A percentile compares a stretch with the other conserved stretches of the same genome.
Evolutionary conservation across 768 basidiomycete genomes (phyloP).

Genomic region (Suillus hirtellus): DNA sequence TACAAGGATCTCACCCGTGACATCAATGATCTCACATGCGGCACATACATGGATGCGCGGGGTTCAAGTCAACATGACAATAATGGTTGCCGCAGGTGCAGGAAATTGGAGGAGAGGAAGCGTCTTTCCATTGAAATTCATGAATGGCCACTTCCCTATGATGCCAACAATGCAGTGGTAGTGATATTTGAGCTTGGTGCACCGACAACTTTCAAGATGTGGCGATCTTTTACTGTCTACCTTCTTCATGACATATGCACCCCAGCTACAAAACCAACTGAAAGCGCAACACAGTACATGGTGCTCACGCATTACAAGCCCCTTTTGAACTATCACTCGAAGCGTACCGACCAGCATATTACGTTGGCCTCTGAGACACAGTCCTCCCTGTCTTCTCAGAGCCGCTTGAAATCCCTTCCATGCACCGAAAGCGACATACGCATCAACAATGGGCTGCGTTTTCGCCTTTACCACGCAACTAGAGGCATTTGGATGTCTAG

Average conservation of each 20-base stretch:
- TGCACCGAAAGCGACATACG: conserved; percentile 18
- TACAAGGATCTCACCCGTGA: conserved; percentile 14
- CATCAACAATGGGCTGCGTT: conserved; percentile 27
- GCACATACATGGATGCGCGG: background rate
- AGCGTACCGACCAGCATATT: conserved; percentile 27
- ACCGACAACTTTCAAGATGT: conserved; percentile 38
- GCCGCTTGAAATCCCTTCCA: conserved; percentile 15
- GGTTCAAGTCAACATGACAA: background rate
- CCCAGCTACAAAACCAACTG: background rate
- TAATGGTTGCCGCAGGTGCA: conserved; percentile 29
- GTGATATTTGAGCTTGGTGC: conserved; percentile 44
- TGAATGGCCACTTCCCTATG: conserved; percentile 47
- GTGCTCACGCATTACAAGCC: conserved; percentile 5
- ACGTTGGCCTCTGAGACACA: conserved; percentile 33
- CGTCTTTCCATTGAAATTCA: conserved; percentile 33
- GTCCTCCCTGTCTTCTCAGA: no score
- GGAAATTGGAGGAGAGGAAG: conserved; percentile 14
- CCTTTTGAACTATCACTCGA: background rate
- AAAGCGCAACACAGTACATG: conserved; percentile 1
- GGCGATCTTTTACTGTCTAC: conserved; percentile 41
- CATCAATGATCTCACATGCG: background rate
- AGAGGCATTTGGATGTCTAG: conserved; percentile 18
- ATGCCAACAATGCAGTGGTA: conserved; percentile 19
- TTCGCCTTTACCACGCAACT: conserved; percentile 28
- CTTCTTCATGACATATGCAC: conserved; percentile 38